phyloP scores from a whole-genome alignment of 1,139 yeast genomes.

The Diutina sp. region DNA sequence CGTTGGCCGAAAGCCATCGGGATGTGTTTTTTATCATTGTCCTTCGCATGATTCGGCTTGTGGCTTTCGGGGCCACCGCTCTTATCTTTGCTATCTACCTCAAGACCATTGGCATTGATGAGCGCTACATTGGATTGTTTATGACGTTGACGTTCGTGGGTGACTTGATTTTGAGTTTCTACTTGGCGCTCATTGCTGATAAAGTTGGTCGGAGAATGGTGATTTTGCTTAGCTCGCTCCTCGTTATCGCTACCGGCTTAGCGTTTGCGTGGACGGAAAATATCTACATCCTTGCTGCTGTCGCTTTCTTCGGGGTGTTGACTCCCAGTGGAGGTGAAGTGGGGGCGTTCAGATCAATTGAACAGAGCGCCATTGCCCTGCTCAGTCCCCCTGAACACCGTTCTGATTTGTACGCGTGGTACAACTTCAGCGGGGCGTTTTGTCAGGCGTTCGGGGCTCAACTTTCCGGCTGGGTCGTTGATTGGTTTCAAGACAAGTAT shows the following conservation, averaged over 20 bases:
- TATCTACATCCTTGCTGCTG: conserved; percentile 12
- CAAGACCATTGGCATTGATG: conserved; percentile 17
- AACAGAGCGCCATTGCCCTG: conserved; percentile 26
- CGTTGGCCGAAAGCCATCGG: conserved; percentile 13
- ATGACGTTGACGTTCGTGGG: conserved; percentile 27
- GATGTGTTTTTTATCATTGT: conserved; percentile 20
- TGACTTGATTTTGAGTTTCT: conserved; percentile 22
- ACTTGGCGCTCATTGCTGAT: conserved; percentile 21
- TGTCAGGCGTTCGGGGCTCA: conserved; percentile 26
- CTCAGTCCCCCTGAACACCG: conserved; percentile 16
- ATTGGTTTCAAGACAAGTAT: conserved; percentile 9
- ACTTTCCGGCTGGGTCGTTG: conserved; percentile 18
- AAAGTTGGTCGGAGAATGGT: conserved; percentile 20
- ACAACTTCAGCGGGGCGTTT: conserved; percentile 23
- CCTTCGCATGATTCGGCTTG: conserved; percentile 22
- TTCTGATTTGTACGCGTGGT: conserved; percentile 32
- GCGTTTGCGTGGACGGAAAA: conserved; percentile 13
- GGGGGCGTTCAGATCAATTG: conserved; percentile 29
- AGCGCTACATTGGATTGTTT: conserved; percentile 21
- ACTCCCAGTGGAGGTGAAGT: conserved; percentile 34
- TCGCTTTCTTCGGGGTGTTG: conserved; percentile 21
- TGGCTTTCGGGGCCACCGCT: conserved; percentile 30
- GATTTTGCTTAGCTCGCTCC: conserved; percentile 15
- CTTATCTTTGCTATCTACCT: conserved; percentile 26
- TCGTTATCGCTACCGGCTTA: conserved; percentile 20